Evolutionary conservation across 306 rosid species (phyloP), one percentile per base, ranked within the genome.

Genomic region (Castanopsis chinensis): DNA sequence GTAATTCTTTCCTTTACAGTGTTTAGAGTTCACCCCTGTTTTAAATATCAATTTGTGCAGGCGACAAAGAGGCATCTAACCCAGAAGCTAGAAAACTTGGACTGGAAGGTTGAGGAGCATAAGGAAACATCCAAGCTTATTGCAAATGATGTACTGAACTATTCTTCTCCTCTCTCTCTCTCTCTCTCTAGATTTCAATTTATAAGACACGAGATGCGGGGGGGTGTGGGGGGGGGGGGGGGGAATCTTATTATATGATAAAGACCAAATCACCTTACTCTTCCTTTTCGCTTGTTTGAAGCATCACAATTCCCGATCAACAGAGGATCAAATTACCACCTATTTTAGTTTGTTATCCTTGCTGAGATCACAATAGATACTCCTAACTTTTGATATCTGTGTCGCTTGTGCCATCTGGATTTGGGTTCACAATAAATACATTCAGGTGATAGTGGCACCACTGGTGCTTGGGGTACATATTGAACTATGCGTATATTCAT

Each of bases 11-110:
- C 5, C 3, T 68, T 58, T 72, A 28, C 65, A 15, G n/a, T 58
- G 20, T 61, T 51, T 79, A n/a, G 37, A 52, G 83, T 73, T 27
- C 1, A 3, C 54, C 69, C 74, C 27, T 54, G 28, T 80, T 80
- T 60, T 64, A 25, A 54, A 61, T 58, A 51, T 65, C 32, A 20
- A 57, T 53, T 20, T 78, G 33, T 71, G 79, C 80, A 91, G 97
- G 78, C 92, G 55, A 91, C 97, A 20, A 93, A 83, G 85, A 87
- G 84, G 79, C 91, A 93, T 76, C 89, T 91, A 77, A 84, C 87
- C 14, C 86, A 77, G 85, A 91, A 85, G 86, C 84, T 93, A 76
- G 97, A 91, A 79, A 84, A 79, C 72, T 81, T 93, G 86, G 92
- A 87, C 85, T 81, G 80, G 86, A 87, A 88, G 87, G 23, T 91